Evolutionary conservation across 257 asterid genomes (phyloP), one percentile per base, ranked within the genome.

Genomic region (Ilex asprella): DNA sequence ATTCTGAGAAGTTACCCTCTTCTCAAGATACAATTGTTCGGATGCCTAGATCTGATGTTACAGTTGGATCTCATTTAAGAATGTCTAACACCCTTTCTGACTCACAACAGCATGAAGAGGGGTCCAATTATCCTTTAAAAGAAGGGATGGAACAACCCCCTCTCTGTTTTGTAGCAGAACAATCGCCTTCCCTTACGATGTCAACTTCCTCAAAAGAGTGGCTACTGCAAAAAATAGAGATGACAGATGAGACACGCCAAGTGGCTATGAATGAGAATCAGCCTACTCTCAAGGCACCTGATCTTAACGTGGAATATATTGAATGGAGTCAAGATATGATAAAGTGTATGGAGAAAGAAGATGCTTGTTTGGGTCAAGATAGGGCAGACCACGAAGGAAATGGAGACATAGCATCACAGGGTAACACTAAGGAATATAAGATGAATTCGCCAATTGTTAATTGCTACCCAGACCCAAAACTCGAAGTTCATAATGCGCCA

Each of bases 121-220:
- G 56, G 27, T 16, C 65, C 49, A 70, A 58, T 44, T 60, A 59
- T 64, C 31, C 72, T 30, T 43, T 47, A 61, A 83, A 74, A 61
- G 81, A 70, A 56, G 72, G 62, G 60, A 58, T 41, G 49, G 72
- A 68, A 39, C 53, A 71, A 56, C 35, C 62, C 54, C 64, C 39
- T 52, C 57, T 63, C 67, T 69, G 61, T 30, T 66, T 70, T 62
- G 63, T 30, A 16, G 21, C 56, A 29, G 80, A 75, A 69, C 75
- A 62, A 55, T 69, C 73, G 16, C 83, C 83, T 31, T 65, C 81
- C 30, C 59, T 61, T 66, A 79, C 64, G 60, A 59, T 69, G 66
- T 69, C 78, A 52, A 69, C 69, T 63, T 77, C 80, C 29, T 78
- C 76, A 12, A 77, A 66, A 43, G 70, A 59, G 16, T 39, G 56